phyloP scores from a whole-genome alignment of 176 grass and related monocot genomes.

The Eleusine coracana region DNA sequence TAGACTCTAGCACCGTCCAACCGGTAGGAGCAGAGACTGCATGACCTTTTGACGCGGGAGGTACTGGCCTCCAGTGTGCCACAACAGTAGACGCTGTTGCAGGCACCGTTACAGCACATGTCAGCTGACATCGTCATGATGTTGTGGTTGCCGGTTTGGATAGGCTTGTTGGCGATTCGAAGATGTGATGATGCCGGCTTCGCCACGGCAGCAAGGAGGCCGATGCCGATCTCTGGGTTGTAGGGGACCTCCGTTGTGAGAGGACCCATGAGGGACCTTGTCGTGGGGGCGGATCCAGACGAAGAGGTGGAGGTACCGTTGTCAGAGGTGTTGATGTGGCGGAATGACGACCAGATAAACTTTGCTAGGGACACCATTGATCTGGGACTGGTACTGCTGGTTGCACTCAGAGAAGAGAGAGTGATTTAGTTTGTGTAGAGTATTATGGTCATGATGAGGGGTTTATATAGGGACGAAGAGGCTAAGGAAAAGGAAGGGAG shows the following conservation, averaged over 20 bases:
- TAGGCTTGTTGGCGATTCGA: slow-evolving; percentile 9
- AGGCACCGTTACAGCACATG: not conserved
- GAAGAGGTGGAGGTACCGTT: not conserved
- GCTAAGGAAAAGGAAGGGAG: not conserved
- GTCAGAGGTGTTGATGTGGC: not conserved
- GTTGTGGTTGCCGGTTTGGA: not conserved
- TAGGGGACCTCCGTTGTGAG: slow-evolving; percentile 15
- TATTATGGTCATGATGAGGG: not conserved
- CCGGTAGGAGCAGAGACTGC: slow-evolving; percentile 42
- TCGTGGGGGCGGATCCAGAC: too few species aligned
- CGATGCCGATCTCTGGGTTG: slow-evolving; percentile 38
- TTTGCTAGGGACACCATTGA: not conserved
- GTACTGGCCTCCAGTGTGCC: not conserved
- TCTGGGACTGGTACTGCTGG: not conserved
- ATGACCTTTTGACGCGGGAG: slow-evolving; percentile 36
- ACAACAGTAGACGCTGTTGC: not conserved
- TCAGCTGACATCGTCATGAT: not conserved
- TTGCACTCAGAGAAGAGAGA: not conserved
- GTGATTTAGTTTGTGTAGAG: not conserved
- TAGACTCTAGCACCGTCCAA: slow-evolving; percentile 41
- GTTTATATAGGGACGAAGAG: not conserved
- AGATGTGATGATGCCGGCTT: not conserved
- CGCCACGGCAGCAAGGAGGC: slow-evolving; percentile 45
- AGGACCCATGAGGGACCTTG: not conserved
- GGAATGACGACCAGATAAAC: not conserved